Evolutionary conservation across 306 rosid species (phyloP).

Genomic region (Arachis hypogaea): DNA sequence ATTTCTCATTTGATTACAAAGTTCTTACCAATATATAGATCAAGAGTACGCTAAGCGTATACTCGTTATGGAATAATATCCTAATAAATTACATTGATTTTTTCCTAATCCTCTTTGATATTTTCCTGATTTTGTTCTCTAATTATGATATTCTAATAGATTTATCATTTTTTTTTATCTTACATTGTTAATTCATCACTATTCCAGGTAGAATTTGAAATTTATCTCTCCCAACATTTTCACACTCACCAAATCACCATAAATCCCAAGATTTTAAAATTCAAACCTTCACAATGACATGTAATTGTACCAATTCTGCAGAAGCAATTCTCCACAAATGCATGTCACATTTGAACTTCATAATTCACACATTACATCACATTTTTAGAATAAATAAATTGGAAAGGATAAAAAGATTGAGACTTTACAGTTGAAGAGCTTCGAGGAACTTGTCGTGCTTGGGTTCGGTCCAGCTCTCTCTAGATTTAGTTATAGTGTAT

Average conservation of each 20-base stretch:
- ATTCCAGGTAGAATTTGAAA: not conserved
- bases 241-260: slow-evolving; percentile 1
- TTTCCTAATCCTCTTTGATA: no score
- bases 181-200: not conserved
- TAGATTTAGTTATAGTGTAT: slow-evolving; percentile 92
- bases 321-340: not conserved
- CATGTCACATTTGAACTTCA: slow-evolving; percentile 8
- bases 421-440: slow-evolving; percentile 85
- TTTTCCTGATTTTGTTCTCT: no score
- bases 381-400: no score
- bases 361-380: slow-evolving; percentile 29
- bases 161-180: not conserved
- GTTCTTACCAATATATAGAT: no score
- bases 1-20: no score
- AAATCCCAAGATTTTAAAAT: slow-evolving; percentile 1
- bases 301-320: not conserved
- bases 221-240: slow-evolving; percentile 15
- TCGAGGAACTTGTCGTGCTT: slow-evolving; percentile 98
- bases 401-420: not conserved
- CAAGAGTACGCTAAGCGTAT: no score
- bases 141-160: no score
- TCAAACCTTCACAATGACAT: not conserved
- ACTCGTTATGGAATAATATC: no score
- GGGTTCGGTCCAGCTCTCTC: slow-evolving; percentile 98
- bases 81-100: no score